Evolutionary conservation across 345 rosid genomes (phyloP), one percentile per base, ranked within the genome.

Genomic region (Cardamine chenopodiifolia): DNA sequence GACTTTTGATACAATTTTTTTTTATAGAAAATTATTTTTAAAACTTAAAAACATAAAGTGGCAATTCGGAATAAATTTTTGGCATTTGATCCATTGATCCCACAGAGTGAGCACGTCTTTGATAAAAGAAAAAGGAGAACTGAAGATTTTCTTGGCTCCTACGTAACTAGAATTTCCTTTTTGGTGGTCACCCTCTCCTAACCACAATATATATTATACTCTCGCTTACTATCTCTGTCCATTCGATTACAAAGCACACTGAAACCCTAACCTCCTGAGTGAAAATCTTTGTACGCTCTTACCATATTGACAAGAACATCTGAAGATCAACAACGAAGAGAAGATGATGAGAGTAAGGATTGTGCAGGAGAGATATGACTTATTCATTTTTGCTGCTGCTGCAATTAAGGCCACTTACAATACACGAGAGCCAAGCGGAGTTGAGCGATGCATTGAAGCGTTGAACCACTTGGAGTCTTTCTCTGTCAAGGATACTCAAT

Each of bases 401-500:
- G 77, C 58, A 2, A 65, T 65, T 13, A 47, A 65, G 56, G 17
- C 40, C 3, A 55, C 40, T 2, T 65, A 31, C 6, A 0, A 73
- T 11, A 32, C 78, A 5, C 40, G 50, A 4, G 15, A 10, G 1
- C 40, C 40, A 3, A 39, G 20, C 4, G 71, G 44, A 4, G 64
- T 73, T 13, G 59, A 73, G 11, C 2, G 66, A 45, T 73, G 77
- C 15, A 6, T 73, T 4, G 59, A 56, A 1, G 49, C 10, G 1
- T 32, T 73, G 50, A 45, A 12, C 3, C 66, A 35, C 5, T 56
- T 44, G 66, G 45, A 32, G 65, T 73, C 65, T 65, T 64, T 64
- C 25, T 55, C 71, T 4, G 58, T n/a, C 23, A 31, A 13, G 0
- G 78, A 74, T 5, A 29, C 14, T 22, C 15, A 1, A 13, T 18